Percentiles rank a stretch among this genome's conserved stretches.
phyloP scores from a whole-genome alignment of 768 basidiomycete species.

The Boletus rufocinnamomeus region DNA sequence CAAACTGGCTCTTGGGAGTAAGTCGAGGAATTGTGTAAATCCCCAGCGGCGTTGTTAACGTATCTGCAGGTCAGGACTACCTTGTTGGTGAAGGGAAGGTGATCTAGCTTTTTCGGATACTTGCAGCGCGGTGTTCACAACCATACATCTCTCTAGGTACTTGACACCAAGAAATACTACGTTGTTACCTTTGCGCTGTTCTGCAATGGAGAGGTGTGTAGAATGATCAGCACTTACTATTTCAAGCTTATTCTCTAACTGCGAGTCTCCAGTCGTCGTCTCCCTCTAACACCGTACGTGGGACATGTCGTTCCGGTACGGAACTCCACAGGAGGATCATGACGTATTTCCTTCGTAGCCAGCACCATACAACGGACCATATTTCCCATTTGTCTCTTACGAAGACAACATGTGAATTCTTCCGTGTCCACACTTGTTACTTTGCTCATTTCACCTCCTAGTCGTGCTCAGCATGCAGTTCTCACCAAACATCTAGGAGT shows the following conservation, averaged over 20 bases:
- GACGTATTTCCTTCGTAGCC: constrained; percentile 37
- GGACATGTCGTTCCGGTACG: not conserved
- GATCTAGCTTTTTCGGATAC: not conserved
- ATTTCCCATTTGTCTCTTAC: constrained; percentile 57
- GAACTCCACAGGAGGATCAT: not conserved
- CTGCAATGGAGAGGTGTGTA: constrained; percentile 57
- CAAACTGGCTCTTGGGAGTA: constrained; percentile 47
- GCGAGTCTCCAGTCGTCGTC: constrained; percentile 50
- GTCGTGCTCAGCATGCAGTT: constrained; percentile 56
- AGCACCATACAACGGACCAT: constrained; percentile 58
- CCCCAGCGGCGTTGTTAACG: constrained; percentile 1
- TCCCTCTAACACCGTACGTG: constrained; percentile 51
- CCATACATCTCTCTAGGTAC: constrained; percentile 34
- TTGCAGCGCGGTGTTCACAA: not conserved
- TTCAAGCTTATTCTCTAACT: not conserved
- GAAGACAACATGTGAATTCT: constrained; percentile 54
- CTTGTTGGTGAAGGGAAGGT: constrained; percentile 56
- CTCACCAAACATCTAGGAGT: constrained; percentile 37
- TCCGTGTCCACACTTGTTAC: not conserved
- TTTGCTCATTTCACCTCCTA: constrained; percentile 19
- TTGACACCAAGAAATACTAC: constrained; percentile 53
- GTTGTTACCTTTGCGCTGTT: constrained; percentile 60
- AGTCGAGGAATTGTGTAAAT: constrained; percentile 18
- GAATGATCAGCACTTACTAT: not conserved
- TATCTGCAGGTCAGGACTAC: constrained; percentile 45